A percentile compares a stretch with the other conserved stretches of the same genome.
phyloP scores from a whole-genome alignment of 352 stramenopile species.

The Pythium aquatile region DNA sequence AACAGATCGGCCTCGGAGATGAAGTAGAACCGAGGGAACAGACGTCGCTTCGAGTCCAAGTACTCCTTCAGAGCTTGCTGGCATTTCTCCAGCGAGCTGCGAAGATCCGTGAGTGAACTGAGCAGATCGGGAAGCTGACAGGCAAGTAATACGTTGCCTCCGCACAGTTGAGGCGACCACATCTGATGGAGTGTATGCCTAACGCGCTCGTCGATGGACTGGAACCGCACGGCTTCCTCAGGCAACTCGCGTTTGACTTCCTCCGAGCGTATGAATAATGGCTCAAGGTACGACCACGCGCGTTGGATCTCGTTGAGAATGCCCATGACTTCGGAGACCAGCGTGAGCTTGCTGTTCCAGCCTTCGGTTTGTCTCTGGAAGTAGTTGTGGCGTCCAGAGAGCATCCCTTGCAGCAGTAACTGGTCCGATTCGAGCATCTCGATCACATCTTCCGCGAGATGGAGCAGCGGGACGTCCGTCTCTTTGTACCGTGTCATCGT shows the following conservation, averaged over 20 bases:
- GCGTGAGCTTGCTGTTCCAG: slow-evolving; percentile 54
- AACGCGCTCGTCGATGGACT: slow-evolving; percentile 80
- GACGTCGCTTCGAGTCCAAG: slow-evolving; percentile 89
- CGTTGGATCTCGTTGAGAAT: slow-evolving; percentile 94
- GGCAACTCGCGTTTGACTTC: slow-evolving; percentile 94
- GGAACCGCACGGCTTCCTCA: slow-evolving; percentile 88
- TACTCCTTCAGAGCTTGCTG: slow-evolving; percentile 95
- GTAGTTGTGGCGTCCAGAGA: slow-evolving; percentile 67
- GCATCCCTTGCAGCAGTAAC: slow-evolving; percentile 93
- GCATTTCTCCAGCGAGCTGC: slow-evolving; percentile 85
- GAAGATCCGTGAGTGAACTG: slow-evolving; percentile 70
- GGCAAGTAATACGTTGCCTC: slow-evolving; percentile 69
- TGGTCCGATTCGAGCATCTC: slow-evolving; percentile 95
- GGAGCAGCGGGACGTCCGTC: slow-evolving; percentile 78
- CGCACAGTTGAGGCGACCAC: slow-evolving; percentile 57
- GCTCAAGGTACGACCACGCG: slow-evolving; percentile 94
- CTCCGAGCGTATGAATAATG: slow-evolving; percentile 93
- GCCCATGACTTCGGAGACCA: slow-evolving; percentile 84
- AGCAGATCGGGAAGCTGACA: slow-evolving; percentile 85
- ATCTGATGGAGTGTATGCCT: slow-evolving; percentile 69
- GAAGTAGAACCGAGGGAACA: slow-evolving; percentile 96
- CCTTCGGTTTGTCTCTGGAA: slow-evolving; percentile 57
- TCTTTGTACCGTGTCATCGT: slow-evolving; percentile 88
- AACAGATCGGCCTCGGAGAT: slow-evolving; percentile 93
- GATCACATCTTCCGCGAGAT: slow-evolving; percentile 92